Percentiles rank a stretch among this genome's conserved stretches.
These are phyloP conservation scores for Saccharata proteae DNA, from an alignment of 2,329 filamentous ascomycete genomes.

Conservation along the genomic window DNA sequence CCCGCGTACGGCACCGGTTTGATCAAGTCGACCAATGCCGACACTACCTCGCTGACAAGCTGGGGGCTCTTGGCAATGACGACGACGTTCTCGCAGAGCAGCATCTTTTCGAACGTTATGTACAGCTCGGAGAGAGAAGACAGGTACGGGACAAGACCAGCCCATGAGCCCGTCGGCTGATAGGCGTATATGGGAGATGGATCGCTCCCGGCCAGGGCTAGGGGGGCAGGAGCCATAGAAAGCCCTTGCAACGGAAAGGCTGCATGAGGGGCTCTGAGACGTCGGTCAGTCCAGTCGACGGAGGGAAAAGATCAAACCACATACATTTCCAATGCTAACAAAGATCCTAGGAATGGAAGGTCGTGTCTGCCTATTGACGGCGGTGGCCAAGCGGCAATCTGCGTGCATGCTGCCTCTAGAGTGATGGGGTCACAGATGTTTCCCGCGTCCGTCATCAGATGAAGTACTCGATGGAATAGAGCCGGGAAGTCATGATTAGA, in stretches of 20 bases:
- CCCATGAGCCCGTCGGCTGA: constrained; percentile 27
- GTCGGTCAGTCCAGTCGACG: constrained; percentile 3
- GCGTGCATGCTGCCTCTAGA: constrained; percentile 24
- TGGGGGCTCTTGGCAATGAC: constrained; percentile 30
- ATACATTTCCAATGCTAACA: constrained; percentile 25
- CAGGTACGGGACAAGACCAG: constrained; percentile 26
- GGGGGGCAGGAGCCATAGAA: constrained; percentile 13
- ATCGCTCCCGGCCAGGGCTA: constrained; percentile 8
- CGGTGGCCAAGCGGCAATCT: constrained; percentile 24
- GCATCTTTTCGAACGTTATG: constrained; percentile 26
- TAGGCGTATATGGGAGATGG: constrained; percentile 25
- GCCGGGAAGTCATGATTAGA: constrained; percentile 28
- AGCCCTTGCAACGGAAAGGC: constrained; percentile 29
- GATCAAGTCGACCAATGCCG: constrained; percentile 27
- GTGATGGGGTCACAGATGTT: constrained; percentile 27
- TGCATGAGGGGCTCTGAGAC: constrained; percentile 22
- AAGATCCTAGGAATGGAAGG: constrained; percentile 26
- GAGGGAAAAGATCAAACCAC: constrained; percentile 1
- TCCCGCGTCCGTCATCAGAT: constrained; percentile 24
- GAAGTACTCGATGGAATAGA: constrained; percentile 23
- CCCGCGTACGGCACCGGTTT: constrained; percentile 29
- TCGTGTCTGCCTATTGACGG: constrained; percentile 25
- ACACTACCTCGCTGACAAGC: constrained; percentile 27
- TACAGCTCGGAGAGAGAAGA: constrained; percentile 30
- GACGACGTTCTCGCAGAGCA: constrained; percentile 29